phyloP scores from a whole-genome alignment of 805 yeast genomes.

The Myxozyma nipponensis region DNA sequence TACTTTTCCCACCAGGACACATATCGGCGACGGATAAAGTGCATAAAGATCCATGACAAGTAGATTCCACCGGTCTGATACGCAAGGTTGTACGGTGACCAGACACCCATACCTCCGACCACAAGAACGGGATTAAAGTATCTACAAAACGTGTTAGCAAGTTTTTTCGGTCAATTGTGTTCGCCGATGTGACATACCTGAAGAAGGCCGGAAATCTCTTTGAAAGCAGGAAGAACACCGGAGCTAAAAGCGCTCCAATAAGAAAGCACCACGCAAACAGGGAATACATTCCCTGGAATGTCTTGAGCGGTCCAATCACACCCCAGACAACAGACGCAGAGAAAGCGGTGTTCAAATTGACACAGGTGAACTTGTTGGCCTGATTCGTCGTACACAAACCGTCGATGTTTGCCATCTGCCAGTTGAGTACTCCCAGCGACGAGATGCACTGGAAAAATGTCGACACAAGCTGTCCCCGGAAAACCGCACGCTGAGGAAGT shows the following conservation, averaged over 20 bases:
- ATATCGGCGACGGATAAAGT: slow-evolving; percentile 52
- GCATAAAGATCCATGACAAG: slow-evolving; percentile 53
- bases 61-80: slow-evolving; percentile 30
- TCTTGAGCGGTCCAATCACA: slow-evolving; percentile 57
- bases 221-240: slow-evolving; percentile 5
- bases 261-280: slow-evolving; percentile 57
- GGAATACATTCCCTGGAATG: slow-evolving; percentile 54
- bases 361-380: slow-evolving; percentile 47
- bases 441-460: slow-evolving; percentile 46
- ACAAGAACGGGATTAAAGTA: slow-evolving; percentile 18
- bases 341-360: slow-evolving; percentile 46
- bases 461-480: slow-evolving; percentile 48
- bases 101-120: slow-evolving; percentile 40
- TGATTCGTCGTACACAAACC: slow-evolving; percentile 47
- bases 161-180: neutral
- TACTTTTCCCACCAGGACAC: slow-evolving; percentile 74
- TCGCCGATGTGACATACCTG: neutral
- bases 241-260: slow-evolving; percentile 47
- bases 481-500: slow-evolving; percentile 58
- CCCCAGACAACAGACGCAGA: slow-evolving; percentile 65
- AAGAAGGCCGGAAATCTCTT: slow-evolving; percentile 3
- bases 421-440: slow-evolving; percentile 43
- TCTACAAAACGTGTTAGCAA: neutral
- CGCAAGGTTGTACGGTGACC: slow-evolving; percentile 34
- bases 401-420: slow-evolving; percentile 41